Evolutionary conservation across 1,139 yeast genomes (phyloP).

Genomic region (Debaryomycetaceae sp.): DNA sequence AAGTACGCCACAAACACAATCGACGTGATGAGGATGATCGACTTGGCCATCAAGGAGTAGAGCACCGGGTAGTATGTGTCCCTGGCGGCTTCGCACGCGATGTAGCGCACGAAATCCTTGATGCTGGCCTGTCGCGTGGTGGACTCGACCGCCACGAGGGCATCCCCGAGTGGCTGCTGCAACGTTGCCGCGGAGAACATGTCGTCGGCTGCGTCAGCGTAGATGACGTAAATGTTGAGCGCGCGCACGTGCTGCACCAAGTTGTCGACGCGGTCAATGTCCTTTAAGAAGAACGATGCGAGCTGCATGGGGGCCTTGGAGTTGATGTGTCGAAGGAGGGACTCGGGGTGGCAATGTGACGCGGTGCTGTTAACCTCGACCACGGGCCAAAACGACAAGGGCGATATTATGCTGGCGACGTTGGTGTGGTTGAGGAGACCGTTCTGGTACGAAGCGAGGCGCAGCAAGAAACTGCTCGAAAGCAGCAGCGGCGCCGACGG

Average conservation of each 20-base stretch:
- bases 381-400: constrained; percentile 18
- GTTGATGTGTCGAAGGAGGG: constrained; percentile 38
- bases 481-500: too few relatives aligned
- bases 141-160: neutral
- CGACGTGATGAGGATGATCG: constrained; percentile 1
- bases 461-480: too few relatives aligned
- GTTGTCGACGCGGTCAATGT: constrained; percentile 46
- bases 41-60: neutral
- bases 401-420: constrained; percentile 14
- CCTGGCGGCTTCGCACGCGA: constrained; percentile 3
- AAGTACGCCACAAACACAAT: neutral
- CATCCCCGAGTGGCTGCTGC: too few relatives aligned
- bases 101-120: constrained; percentile 1
- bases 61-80: constrained; percentile 2
- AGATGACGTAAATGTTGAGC: constrained; percentile 30
- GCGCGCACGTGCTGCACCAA: constrained; percentile 42
- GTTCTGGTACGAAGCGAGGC: constrained; percentile 1
- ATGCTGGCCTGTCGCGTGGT: constrained; percentile 1
- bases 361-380: neutral
- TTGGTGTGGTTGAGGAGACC: neutral
- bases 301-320: constrained; percentile 13
- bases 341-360: constrained; percentile 21
- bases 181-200: neutral
- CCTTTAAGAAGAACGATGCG: constrained; percentile 32
- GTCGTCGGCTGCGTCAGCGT: constrained; percentile 1